Base-by-base conservation (phyloP, 345 rosid genomes). In the Camelina hispida region DNA sequence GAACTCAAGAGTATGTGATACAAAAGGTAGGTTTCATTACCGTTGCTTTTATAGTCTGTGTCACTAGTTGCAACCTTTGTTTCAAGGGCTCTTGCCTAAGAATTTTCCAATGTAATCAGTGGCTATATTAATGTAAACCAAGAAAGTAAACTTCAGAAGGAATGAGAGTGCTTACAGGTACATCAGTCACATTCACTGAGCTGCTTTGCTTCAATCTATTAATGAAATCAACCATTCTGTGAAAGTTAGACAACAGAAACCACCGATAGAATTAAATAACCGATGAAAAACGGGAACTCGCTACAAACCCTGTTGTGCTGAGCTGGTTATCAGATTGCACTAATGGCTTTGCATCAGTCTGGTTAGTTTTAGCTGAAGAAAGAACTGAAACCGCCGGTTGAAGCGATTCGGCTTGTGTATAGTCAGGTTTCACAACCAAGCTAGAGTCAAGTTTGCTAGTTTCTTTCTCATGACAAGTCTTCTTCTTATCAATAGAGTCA, bases 171-270 rank as follows among this genome's bases (percentile, higher is more conserved):
- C 73, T 78, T 71, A 78, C 81, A 32, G 63, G 22, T 71, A 4
- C 9, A 56, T 78, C 63, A 58, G 57, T 59, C 40, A 50, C 42
- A 50, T 60, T 78, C 42, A 50, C 46, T 38, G 82, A 47, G 57
- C 76, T 61, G 61, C 62, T 66, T 22, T 72, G 84, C 68, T 82
- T 80, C 51, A 84, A 53, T 57, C 86, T 83, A 77, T 80, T 54
- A 50, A 78, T 30, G 15, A 70, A 35, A 71, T 25, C 73, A 50
- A 48, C 61, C 72, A 58, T 59, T 13, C 67, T 75, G 73, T 2
- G 13, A 28, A 25, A 51, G 8, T 22, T 4, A 66, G 46, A 80
- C 48, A 22, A 57, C 30, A n/a, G 68, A 61, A 8, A 46, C 50
- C 52, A 75, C 2, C 11, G 22, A 65, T 40, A 34, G 52, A 58